Percentiles rank a stretch among this genome's conserved stretches.
These are phyloP conservation scores for Hymenoscyphus fructigenus DNA, from an alignment of 2,329 filamentous ascomycete genomes.

Conservation along the genomic window DNA sequence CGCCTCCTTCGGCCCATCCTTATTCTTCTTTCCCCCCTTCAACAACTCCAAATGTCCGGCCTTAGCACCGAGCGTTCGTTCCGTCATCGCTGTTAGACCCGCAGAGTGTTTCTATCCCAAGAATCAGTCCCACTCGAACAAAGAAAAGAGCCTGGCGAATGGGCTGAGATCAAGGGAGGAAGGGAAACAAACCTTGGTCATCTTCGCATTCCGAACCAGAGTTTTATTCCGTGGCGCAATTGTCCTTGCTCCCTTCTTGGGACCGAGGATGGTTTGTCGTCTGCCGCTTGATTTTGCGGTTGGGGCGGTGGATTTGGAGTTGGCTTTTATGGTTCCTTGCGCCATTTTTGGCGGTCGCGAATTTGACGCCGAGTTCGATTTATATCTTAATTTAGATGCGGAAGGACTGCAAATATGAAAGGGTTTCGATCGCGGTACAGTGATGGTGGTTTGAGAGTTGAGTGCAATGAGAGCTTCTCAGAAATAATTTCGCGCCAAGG, in stretches of 20 bases:
- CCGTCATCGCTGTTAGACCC: constrained; percentile 64
- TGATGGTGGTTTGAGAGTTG: neutral
- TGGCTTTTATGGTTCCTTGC: constrained; percentile 36
- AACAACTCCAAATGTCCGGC: constrained; percentile 71
- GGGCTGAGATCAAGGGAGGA: constrained; percentile 4
- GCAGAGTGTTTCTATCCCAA: constrained; percentile 55
- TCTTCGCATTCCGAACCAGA: constrained; percentile 59
- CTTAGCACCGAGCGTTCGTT: constrained; percentile 62
- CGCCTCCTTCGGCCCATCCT: constrained; percentile 38
- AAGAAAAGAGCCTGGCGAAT: neutral
- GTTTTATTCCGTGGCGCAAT: constrained; percentile 66
- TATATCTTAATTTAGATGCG: no score
- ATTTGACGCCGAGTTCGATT: neutral
- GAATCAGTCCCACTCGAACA: neutral
- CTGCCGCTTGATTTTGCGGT: constrained; percentile 26
- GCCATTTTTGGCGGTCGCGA: constrained; percentile 30
- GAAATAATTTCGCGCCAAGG: no score
- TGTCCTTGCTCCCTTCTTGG: constrained; percentile 57
- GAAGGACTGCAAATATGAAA: no score
- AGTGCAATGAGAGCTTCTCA: neutral
- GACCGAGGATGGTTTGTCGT: constrained; percentile 43
- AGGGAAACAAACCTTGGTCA: constrained; percentile 53
- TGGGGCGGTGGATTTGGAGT: constrained; percentile 30
- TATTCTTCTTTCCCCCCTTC: constrained; percentile 63
- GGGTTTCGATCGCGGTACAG: neutral